Percentiles rank a stretch among this genome's conserved stretches.
Evolutionary conservation across 1,284 basidiomycete species (phyloP).

Genomic region (Rhodotorula mucilaginosa): DNA sequence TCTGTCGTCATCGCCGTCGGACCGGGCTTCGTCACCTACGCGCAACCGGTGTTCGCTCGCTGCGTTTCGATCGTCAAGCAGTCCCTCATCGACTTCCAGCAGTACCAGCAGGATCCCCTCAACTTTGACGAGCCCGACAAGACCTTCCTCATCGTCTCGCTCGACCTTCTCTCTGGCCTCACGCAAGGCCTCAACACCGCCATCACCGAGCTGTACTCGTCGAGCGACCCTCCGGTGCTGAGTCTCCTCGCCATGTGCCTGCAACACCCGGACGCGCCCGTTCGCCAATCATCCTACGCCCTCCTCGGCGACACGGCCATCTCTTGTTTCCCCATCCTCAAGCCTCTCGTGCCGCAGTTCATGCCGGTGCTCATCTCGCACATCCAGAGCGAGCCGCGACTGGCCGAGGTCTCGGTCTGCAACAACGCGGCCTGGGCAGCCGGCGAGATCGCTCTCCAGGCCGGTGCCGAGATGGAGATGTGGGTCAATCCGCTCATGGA

Average conservation of each 20-base stretch:
- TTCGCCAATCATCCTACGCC: constrained; percentile 94
- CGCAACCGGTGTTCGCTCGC: constrained; percentile 86
- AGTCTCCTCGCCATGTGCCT: constrained; percentile 77
- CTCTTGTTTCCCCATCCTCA: constrained; percentile 82
- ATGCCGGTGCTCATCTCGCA: constrained; percentile 88
- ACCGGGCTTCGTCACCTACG: constrained; percentile 82
- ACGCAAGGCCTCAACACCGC: constrained; percentile 86
- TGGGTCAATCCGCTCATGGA: constrained; percentile 84
- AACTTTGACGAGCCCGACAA: constrained; percentile 83
- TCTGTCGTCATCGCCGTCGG: constrained; percentile 97
- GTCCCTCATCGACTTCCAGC: constrained; percentile 77
- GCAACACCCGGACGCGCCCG: constrained; percentile 84
- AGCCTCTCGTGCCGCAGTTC: constrained; percentile 77
- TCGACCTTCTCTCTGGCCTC: constrained; percentile 91
- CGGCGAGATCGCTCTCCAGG: constrained; percentile 76
- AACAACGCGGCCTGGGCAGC: constrained; percentile 99
- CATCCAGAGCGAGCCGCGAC: constrained; percentile 83
- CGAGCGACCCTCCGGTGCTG: constrained; percentile 68
- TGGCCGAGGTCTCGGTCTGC: constrained; percentile 91
- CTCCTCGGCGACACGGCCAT: constrained; percentile 97
- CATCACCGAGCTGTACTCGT: constrained; percentile 66
- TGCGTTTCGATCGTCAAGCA: constrained; percentile 82
- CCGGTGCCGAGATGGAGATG: constrained; percentile 68
- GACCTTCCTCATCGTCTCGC: constrained; percentile 92
- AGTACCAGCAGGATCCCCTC: constrained; percentile 59